Evolutionary conservation across 2,329 filamentous ascomycete genomes (phyloP).

Genomic region (Fusarium algeriense): DNA sequence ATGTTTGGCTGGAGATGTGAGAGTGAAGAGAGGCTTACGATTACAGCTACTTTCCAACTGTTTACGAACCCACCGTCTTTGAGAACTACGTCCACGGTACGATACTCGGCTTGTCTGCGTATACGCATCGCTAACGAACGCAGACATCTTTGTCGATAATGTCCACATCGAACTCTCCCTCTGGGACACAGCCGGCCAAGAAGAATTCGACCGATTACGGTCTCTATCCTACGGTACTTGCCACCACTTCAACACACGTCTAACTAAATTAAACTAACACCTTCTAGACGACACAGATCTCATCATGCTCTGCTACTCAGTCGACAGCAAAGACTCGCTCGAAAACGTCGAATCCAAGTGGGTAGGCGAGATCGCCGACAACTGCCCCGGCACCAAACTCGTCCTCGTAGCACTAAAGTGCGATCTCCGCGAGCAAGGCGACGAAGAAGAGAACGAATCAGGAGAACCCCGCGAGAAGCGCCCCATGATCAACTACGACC

Average conservation of each 20-base stretch:
- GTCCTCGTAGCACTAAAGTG: slow-evolving; percentile 97
- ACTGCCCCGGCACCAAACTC: slow-evolving; percentile 94
- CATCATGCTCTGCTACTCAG: slow-evolving; percentile 98
- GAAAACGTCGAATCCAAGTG: slow-evolving; percentile 99
- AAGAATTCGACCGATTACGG: slow-evolving; percentile 97
- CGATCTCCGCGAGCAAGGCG: slow-evolving; percentile 84
- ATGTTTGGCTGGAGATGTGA: slow-evolving; percentile 51
- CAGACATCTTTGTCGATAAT: slow-evolving; percentile 98
- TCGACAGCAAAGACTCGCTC: slow-evolving; percentile 94
- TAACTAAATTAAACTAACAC: slow-evolving; percentile 2
- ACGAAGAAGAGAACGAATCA: slow-evolving; percentile 73
- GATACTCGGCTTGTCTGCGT: slow-evolving; percentile 34
- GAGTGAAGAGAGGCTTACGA: slow-evolving; percentile 24
- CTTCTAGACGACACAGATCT: slow-evolving; percentile 84
- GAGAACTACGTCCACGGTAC: slow-evolving; percentile 98
- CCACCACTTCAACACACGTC: background rate
- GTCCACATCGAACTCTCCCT: slow-evolving; percentile 97
- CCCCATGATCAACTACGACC: slow-evolving; percentile 87
- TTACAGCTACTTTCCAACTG: slow-evolving; percentile 90
- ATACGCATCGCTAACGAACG: slow-evolving; percentile 11
- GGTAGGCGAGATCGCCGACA: slow-evolving; percentile 97
- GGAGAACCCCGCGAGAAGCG: slow-evolving; percentile 68
- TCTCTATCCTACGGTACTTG: slow-evolving; percentile 89
- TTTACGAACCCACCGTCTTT: slow-evolving; percentile 98
- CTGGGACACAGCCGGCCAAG: slow-evolving; percentile 98